Evolutionary conservation across 106 monocot genomes (phyloP), one percentile per base, ranked within the genome.

Genomic region (Posidonia australis): DNA sequence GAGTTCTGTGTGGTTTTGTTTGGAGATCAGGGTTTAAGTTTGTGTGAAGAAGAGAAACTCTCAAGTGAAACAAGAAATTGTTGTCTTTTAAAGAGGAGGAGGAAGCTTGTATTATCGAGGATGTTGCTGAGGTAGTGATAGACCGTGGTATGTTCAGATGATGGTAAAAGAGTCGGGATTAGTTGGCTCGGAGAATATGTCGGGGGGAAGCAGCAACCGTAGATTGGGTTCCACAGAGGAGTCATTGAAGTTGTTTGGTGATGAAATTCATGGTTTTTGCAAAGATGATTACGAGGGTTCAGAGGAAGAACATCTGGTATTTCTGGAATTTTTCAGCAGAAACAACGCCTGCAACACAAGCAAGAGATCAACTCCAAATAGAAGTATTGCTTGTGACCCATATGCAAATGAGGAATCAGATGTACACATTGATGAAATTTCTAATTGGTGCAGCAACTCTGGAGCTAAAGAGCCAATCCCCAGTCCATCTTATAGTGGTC

Each of bases 271-370:
- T 58, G 58, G 11, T 58, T 29, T 58, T 2, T 31, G 26, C 28
- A 29, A 58, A 28, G 58, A 62, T 44, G 61, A 10, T 43, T 21
- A n/a, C 42, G 61, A 36, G 9, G 36, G 43, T 42, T 62, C 61
- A 0, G 44, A 43, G 41, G 73, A 77, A n/a, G 86, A 91, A 62
- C 55, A 58, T 29, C 58, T 62, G 42, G 78, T 92, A 54, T 87
- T 84, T 45, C 61, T 70, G 49, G 82, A 87, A 47, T 51, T 87
- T 14, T 84, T 84, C 27, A 62, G 65, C 65, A 45, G 75, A 67
- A 64, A 31, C 1, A 21, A 56, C 26, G 31, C 27, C 0, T 29
- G 48, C 25, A 51, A 54, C 54, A 44, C 44, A 45, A 63, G 29
- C 66, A 18, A 51, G 47, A 32, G 51, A 4, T 28, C 10, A 4